Evolutionary conservation across 768 basidiomycete genomes (phyloP).

Genomic region (Suillus lakei): DNA sequence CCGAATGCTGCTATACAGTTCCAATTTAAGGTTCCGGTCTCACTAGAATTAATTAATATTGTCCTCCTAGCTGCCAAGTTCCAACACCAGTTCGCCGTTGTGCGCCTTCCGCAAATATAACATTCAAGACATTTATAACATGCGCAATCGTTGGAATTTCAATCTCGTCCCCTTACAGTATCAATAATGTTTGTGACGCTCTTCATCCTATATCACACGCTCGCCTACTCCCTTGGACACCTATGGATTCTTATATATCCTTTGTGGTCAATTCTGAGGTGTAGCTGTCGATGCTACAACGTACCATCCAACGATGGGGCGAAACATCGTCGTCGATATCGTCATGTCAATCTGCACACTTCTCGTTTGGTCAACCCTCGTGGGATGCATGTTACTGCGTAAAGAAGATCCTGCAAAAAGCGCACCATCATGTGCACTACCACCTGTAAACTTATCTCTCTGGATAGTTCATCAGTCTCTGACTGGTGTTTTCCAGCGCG

Average conservation of each 20-base stretch:
- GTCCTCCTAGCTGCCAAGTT: neutral
- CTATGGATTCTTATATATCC: neutral
- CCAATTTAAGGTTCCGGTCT: slow-evolving; percentile 16
- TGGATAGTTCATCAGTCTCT: neutral
- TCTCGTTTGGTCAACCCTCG: neutral
- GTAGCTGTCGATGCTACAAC: neutral
- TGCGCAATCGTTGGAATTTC: neutral
- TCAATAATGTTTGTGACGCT: neutral
- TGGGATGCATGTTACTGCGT: neutral
- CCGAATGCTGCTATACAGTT: slow-evolving; percentile 36
- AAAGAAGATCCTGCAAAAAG: neutral
- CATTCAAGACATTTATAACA: neutral
- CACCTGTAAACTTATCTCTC: neutral
- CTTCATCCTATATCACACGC: neutral
- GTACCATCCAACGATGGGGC: neutral
- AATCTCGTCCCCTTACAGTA: neutral
- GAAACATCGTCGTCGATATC: neutral
- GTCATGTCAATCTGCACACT: neutral
- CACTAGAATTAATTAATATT: neutral
- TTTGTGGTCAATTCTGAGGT: neutral
- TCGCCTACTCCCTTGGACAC: neutral
- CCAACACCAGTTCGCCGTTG: neutral
- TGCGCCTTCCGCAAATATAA: neutral
- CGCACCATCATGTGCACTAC: neutral
- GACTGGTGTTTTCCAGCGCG: neutral